Percentiles rank a stretch among this genome's conserved stretches.
These are phyloP conservation scores for Penicillium salamii DNA, from an alignment of 495 filamentous ascomycete species.

Conservation along the genomic window DNA sequence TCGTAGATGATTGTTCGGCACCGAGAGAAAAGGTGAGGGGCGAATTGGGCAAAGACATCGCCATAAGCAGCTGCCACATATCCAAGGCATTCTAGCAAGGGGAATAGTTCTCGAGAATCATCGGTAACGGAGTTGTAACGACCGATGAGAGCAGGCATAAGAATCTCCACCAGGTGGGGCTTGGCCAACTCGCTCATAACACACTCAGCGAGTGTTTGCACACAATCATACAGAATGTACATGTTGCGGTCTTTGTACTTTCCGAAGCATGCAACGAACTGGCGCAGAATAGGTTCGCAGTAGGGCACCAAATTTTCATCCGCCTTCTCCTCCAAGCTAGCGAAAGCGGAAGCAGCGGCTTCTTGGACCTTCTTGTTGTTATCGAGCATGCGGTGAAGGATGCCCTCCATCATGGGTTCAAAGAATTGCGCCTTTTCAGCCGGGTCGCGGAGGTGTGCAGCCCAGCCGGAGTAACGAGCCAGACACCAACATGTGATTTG, in stretches of 20 bases:
- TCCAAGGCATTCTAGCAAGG: conserved; percentile 89
- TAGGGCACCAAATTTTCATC: conserved; percentile 76
- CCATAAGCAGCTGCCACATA: conserved; percentile 89
- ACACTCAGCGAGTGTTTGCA: conserved; percentile 94
- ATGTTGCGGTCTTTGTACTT: conserved; percentile 99
- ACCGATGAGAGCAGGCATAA: conserved; percentile 93
- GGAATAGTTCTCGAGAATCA: conserved; percentile 90
- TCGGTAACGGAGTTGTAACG: conserved; percentile 87
- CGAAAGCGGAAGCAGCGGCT: conserved; percentile 93
- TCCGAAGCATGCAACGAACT: conserved; percentile 87
- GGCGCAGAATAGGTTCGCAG: conserved; percentile 83
- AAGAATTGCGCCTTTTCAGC: conserved; percentile 73
- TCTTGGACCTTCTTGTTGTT: conserved; percentile 97
- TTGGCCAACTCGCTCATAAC: conserved; percentile 75
- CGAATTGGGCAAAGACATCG: conserved; percentile 77
- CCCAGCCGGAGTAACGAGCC: conserved; percentile 92
- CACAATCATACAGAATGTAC: conserved; percentile 98
- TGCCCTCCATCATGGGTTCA: conserved; percentile 96
- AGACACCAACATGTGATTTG: conserved; percentile 99
- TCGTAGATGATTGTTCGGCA: conserved; percentile 89
- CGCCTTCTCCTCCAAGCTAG: conserved; percentile 92
- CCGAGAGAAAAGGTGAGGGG: conserved; percentile 75
- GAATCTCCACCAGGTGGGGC: conserved; percentile 71
- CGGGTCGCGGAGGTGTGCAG: conserved; percentile 67
- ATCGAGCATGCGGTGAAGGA: conserved; percentile 91